Conservation (phyloP, 2,329 filamentous ascomycete genomes). For the Exophiala xenobiotica region DNA sequence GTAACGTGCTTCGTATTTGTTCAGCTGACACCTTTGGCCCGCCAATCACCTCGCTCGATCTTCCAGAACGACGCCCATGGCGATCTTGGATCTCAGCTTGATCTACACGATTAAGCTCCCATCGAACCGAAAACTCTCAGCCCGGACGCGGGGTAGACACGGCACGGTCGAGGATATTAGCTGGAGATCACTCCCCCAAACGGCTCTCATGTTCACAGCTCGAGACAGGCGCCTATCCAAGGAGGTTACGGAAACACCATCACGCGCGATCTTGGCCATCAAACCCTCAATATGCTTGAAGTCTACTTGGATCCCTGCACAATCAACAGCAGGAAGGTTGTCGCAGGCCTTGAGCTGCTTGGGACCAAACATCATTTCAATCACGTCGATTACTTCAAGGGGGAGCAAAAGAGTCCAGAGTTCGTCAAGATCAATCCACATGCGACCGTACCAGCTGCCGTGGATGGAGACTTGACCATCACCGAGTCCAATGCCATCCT, state of each 20-base stretch:
- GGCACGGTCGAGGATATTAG: not conserved
- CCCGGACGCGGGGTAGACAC: not conserved
- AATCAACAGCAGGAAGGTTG: slow-evolving; percentile 44
- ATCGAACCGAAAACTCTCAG: not conserved
- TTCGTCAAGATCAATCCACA: slow-evolving; percentile 31
- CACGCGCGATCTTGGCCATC: not conserved
- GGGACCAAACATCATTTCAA: slow-evolving; percentile 39
- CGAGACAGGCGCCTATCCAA: not conserved
- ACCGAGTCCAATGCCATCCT: slow-evolving; percentile 47
- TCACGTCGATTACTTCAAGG: slow-evolving; percentile 42
- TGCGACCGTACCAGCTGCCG: slow-evolving; percentile 42
- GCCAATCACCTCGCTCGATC: not conserved
- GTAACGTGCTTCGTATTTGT: no score
- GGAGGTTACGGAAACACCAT: not conserved
- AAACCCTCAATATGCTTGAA: slow-evolving; percentile 14
- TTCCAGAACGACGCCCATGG: not conserved
- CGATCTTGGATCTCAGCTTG: not conserved
- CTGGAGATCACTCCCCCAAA: not conserved
- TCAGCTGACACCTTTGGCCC: not conserved
- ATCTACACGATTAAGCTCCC: not conserved
- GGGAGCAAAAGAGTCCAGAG: slow-evolving; percentile 39
- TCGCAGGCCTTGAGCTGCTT: slow-evolving; percentile 42
- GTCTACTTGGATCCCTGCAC: slow-evolving; percentile 44
- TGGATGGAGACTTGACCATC: slow-evolving; percentile 40
- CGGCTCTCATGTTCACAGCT: not conserved